These are phyloP conservation scores for Ceratocystis colombiana DNA, from an alignment of 2,329 filamentous ascomycete species.

Conservation along the genomic window DNA sequence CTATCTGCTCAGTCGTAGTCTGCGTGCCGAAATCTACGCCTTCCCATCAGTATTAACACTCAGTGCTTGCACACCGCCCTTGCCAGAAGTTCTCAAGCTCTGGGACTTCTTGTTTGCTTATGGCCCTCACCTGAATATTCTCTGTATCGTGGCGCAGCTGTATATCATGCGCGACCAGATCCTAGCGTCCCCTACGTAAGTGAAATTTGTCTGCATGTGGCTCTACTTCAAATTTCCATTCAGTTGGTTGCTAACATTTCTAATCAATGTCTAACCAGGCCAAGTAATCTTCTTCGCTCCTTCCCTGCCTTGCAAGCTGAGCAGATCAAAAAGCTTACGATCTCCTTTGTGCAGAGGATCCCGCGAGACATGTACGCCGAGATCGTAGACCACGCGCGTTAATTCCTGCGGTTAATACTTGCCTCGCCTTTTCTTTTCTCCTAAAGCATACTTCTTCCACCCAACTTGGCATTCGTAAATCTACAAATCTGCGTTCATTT, in stretches of 20 bases:
- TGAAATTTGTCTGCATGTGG: neutral
- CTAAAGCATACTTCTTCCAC: no score
- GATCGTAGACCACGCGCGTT: conserved; percentile 78
- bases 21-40: conserved; percentile 90
- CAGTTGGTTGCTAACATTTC: no score
- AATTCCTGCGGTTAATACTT: conserved; percentile 22
- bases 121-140: conserved; percentile 83
- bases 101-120: conserved; percentile 99
- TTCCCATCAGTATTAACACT: conserved; percentile 92
- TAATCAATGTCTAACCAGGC: conserved; percentile 43
- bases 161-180: conserved; percentile 79
- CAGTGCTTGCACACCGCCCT: conserved; percentile 86
- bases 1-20: conserved; percentile 74
- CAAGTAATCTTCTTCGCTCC: conserved; percentile 81
- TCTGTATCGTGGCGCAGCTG: conserved; percentile 93
- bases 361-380: conserved; percentile 84
- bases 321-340: conserved; percentile 72
- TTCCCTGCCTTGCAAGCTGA: conserved; percentile 77
- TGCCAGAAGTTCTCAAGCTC: conserved; percentile 82
- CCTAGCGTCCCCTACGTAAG: conserved; percentile 70
- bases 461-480: neutral
- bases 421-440: neutral
- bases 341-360: conserved; percentile 80
- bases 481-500: no score
- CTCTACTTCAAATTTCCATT: no score